Conservation (phyloP, 2,329 filamentous ascomycete genomes). For the Ceratocystis cacaofunesta region DNA sequence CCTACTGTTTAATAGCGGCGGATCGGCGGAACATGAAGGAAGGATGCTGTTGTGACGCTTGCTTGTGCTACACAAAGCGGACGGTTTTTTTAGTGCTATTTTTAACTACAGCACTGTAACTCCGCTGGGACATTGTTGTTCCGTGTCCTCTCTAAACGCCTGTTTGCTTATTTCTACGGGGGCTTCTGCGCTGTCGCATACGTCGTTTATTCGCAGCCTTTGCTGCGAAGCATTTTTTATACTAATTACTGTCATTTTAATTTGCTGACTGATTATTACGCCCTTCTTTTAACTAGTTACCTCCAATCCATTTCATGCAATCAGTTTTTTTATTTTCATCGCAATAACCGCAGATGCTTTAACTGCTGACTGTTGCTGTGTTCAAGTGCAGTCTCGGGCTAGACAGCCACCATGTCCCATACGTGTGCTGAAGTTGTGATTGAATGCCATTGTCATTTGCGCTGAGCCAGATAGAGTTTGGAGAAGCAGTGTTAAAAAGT, state of each 20-base stretch:
- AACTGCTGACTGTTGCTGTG: not conserved
- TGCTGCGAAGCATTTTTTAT: not conserved
- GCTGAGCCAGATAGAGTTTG: no score
- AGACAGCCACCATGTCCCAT: not conserved
- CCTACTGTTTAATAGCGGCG: no score
- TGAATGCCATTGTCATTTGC: no score
- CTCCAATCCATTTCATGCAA: not conserved
- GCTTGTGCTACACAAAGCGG: no score
- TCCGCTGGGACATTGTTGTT: not conserved
- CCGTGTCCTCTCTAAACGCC: not conserved
- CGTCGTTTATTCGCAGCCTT: not conserved
- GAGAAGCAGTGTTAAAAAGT: no score
- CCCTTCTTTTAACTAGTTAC: not conserved
- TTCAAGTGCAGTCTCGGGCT: not conserved
- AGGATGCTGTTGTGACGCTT: no score
- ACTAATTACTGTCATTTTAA: not conserved
- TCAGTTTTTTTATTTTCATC: not conserved
- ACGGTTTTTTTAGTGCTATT: no score
- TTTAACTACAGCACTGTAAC: not conserved
- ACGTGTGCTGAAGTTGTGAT: no score
- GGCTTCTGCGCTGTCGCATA: not conserved
- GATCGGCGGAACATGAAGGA: no score
- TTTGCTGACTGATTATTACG: rapidly evolving
- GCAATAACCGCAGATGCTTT: not conserved
- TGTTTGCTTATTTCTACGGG: not conserved